A percentile compares a stretch with the other conserved stretches of the same genome.
Conservation (phyloP, 495 filamentous ascomycete species). For the Trichodelitschia bisporula region DNA sequence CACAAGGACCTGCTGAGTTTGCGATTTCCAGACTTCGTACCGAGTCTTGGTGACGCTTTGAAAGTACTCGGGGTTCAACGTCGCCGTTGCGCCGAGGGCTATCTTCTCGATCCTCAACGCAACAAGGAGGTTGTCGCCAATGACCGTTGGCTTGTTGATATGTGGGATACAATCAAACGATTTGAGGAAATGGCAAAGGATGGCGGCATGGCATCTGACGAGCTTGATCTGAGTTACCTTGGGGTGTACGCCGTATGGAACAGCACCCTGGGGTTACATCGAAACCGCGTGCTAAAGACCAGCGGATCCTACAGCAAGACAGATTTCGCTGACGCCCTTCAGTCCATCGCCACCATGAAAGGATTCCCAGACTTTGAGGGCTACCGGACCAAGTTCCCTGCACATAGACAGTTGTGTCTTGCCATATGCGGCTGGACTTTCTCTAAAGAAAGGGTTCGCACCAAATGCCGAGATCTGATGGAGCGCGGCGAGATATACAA, state of each 20-base stretch:
- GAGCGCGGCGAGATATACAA: conserved; percentile 51
- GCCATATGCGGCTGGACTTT: conserved; percentile 53
- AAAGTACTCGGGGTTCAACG: conserved; percentile 16
- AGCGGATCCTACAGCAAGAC: conserved; percentile 3
- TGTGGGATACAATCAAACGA: conserved; percentile 30
- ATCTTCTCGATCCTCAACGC: conserved; percentile 44
- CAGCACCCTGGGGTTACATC: conserved; percentile 50
- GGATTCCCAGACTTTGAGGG: conserved; percentile 24
- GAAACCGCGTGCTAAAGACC: conserved; percentile 10
- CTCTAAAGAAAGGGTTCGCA: conserved; percentile 32
- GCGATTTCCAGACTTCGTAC: conserved; percentile 17
- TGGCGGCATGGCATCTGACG: conserved; percentile 46
- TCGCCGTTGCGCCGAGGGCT: conserved; percentile 41
- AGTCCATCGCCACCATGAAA: conserved; percentile 22
- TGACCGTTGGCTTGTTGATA: conserved; percentile 46
- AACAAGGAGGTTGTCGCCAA: conserved; percentile 45
- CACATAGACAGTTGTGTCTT: conserved; percentile 57
- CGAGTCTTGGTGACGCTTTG: conserved; percentile 6
- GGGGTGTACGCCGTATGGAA: conserved; percentile 65
- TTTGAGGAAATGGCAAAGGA: conserved; percentile 23
- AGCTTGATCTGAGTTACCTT: conserved; percentile 62
- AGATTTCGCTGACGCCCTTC: conserved; percentile 23
- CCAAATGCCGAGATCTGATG: conserved; percentile 25
- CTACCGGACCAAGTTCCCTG: conserved; percentile 35
- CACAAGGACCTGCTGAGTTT: conserved; percentile 11